phyloP scores from a whole-genome alignment of 805 yeast genomes.

The Kurtzmaniella cleridarum region DNA sequence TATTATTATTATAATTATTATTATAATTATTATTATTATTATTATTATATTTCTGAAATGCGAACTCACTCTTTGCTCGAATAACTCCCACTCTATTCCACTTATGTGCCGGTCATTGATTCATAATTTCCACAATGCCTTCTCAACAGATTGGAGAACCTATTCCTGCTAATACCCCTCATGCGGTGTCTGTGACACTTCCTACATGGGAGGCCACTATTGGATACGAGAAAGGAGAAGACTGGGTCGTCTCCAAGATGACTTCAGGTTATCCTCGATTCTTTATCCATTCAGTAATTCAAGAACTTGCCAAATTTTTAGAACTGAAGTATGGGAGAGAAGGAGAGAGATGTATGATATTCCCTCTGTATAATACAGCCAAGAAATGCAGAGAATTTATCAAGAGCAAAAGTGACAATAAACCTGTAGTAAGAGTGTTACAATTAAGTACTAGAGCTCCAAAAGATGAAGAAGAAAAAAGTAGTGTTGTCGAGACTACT shows the following conservation, averaged over 20 bases:
- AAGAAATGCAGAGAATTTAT: slow-evolving; percentile 81
- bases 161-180: slow-evolving; percentile 84
- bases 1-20: too few relatives aligned
- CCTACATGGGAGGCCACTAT: slow-evolving; percentile 95
- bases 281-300: slow-evolving; percentile 61
- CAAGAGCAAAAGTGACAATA: slow-evolving; percentile 31
- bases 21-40: too few relatives aligned
- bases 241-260: slow-evolving; percentile 73
- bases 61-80: too few relatives aligned
- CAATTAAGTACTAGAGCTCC: slow-evolving; percentile 74
- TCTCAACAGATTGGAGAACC: slow-evolving; percentile 65
- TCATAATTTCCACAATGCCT: slow-evolving; percentile 11
- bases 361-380: slow-evolving; percentile 75
- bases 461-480: slow-evolving; percentile 49
- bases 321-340: slow-evolving; percentile 73
- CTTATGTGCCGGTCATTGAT: too few relatives aligned
- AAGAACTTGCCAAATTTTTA: slow-evolving; percentile 47
- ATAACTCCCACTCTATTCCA: too few relatives aligned
- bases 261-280: slow-evolving; percentile 86
- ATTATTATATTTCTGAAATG: too few relatives aligned
- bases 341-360: slow-evolving; percentile 68
- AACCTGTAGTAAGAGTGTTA: slow-evolving; percentile 50
- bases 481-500: slow-evolving; percentile 57
- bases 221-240: slow-evolving; percentile 88
- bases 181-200: slow-evolving; percentile 90